Conservation (phyloP, 495 filamentous ascomycete species). For the Penicillium turbatum region DNA sequence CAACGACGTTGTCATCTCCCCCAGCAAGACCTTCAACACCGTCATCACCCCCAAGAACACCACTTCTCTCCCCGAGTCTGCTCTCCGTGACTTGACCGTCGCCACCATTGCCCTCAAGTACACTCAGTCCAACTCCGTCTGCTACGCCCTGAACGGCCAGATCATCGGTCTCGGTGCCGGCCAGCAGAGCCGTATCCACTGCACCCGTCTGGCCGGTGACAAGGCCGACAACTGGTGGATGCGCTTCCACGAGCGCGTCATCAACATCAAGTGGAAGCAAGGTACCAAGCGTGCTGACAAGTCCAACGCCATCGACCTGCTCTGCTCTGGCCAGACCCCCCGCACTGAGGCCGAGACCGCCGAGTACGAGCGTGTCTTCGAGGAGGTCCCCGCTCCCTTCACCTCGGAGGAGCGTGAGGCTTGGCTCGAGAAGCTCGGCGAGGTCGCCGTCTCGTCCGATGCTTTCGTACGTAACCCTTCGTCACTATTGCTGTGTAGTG, state of each 20-base stretch:
- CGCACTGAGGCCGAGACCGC: constrained; percentile 71
- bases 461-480: constrained; percentile 69
- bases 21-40: constrained; percentile 73
- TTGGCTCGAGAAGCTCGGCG: constrained; percentile 75
- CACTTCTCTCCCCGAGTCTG: constrained; percentile 66
- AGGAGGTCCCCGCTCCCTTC: constrained; percentile 82
- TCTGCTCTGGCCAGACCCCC: constrained; percentile 86
- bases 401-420: constrained; percentile 76
- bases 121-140: constrained; percentile 97
- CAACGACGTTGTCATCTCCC: constrained; percentile 83
- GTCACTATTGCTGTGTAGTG: neutral
- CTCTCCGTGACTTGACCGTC: constrained; percentile 84
- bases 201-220: constrained; percentile 95
- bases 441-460: constrained; percentile 85
- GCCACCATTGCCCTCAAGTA: constrained; percentile 97
- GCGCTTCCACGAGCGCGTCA: constrained; percentile 84
- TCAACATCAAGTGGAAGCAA: constrained; percentile 92
- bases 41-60: constrained; percentile 81
- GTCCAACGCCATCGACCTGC: constrained; percentile 93
- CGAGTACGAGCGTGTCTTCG: constrained; percentile 83
- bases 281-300: constrained; percentile 95
- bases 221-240: constrained; percentile 99
- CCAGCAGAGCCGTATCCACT: constrained; percentile 97
- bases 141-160: constrained; percentile 93
- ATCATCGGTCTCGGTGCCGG: constrained; percentile 92